Evolutionary conservation across 768 basidiomycete species (phyloP), one percentile per base, ranked within the genome.

Genomic region (Lactifluus piperatus): DNA sequence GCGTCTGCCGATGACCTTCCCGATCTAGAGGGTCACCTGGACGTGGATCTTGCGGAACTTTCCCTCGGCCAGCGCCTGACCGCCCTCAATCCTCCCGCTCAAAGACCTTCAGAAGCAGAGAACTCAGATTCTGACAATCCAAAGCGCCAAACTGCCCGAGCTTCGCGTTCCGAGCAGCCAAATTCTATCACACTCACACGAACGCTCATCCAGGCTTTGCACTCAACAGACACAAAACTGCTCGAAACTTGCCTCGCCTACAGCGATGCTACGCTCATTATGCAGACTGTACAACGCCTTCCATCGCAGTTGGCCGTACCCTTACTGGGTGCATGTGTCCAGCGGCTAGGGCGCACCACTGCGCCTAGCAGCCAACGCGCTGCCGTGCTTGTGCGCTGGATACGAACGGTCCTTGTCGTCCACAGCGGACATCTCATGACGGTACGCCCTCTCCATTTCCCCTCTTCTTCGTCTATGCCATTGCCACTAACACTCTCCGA

Each of bases 401-500:
- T 89, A 62, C 87, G 85, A 71, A 84, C 85, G 8, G 89, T 91
- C 5, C 75, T 99, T 54, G 79, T 86, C 14, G 79, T 92, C 14
- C 93, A 97, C 71, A 88, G 91, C 48, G 88, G 88, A 0, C 86
- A 97, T 71, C 79, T 99, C 54, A 90, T 97, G 86, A 95, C 94
- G 37, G 94, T 95, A 68, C 65, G 88, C 79, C 41, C 54, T 32
- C 7, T 30, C 9, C 20, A 24, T 27, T 37, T 9, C 18, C 14
- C 24, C 30, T n/a, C 24, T 46, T 68, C 52, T 29, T 51, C 51
- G 26, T 55, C 13, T 16, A 27, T 47, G 18, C 59, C 24, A 22
- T 32, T 16, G 24, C 39, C 37, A 18, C 30, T 50, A 16, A 50
- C 30, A 10, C 50, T 30, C 5, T 55, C 36, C n/a, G 2, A 49